Evolutionary conservation across 495 filamentous ascomycete species (phyloP).

Genomic region (Aspergillus funiculosus): DNA sequence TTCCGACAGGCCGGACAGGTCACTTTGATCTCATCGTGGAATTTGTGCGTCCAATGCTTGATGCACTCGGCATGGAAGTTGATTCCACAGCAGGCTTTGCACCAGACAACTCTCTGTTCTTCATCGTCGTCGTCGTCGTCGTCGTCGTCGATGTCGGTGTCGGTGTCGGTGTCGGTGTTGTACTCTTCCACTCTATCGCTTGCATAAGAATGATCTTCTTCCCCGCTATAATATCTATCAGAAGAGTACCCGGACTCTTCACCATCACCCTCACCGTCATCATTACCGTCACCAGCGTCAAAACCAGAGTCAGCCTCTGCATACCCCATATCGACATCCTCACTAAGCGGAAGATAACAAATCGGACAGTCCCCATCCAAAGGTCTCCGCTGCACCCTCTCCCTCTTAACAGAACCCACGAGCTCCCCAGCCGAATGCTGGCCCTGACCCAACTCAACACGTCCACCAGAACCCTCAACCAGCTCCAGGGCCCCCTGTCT

Average conservation of each 20-base stretch:
- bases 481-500: too few relatives aligned
- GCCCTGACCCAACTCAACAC: neutral
- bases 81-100: constrained; percentile 5
- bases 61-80: constrained; percentile 15
- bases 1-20: constrained; percentile 15
- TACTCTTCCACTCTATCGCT: neutral
- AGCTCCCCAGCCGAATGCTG: neutral
- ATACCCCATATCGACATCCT: too few relatives aligned
- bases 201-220: neutral
- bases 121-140: neutral
- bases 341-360: neutral
- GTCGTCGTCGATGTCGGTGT: neutral
- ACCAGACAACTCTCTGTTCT: constrained; percentile 8
- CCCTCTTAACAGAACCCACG: neutral
- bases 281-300: too few relatives aligned
- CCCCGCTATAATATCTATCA: too few relatives aligned
- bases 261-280: too few relatives aligned
- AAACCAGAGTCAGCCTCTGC: too few relatives aligned
- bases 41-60: constrained; percentile 5
- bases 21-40: neutral
- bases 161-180: neutral
- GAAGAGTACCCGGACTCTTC: too few relatives aligned
- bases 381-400: neutral
- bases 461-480: too few relatives aligned
- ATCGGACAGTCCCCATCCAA: constrained; percentile 1